Conservation (phyloP, 116 monocot genomes). For the Cymodocea nodosa region DNA sequence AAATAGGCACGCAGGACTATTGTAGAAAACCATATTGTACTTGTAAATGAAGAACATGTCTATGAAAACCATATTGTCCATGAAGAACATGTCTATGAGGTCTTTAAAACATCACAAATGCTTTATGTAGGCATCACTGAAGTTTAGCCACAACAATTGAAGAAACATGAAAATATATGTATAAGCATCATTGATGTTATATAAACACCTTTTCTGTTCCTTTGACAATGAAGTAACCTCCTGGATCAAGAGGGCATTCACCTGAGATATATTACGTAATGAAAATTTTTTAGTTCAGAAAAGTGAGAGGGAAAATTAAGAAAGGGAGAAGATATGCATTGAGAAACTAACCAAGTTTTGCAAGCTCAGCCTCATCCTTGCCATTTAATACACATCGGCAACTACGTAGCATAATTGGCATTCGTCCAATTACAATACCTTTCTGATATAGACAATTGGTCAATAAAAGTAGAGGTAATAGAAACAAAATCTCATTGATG, state of each 20-base stretch:
- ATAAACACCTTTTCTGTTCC: constrained; percentile 78
- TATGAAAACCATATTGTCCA: too few species aligned
- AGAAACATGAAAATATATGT: too few species aligned
- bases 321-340: neutral
- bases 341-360: constrained; percentile 52
- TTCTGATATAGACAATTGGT: constrained; percentile 8
- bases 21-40: too few species aligned
- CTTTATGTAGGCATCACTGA: too few species aligned
- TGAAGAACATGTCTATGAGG: too few species aligned
- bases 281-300: neutral
- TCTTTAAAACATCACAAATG: too few species aligned
- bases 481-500: neutral
- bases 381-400: constrained; percentile 49
- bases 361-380: constrained; percentile 86
- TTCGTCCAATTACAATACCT: constrained; percentile 45
- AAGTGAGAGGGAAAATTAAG: neutral
- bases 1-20: too few species aligned
- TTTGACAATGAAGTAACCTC: constrained; percentile 88
- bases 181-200: neutral
- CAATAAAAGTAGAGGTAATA: neutral
- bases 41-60: too few species aligned
- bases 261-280: constrained; percentile 20
- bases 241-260: constrained; percentile 98
- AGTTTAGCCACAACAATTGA: too few species aligned
- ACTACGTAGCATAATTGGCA: constrained; percentile 96